These are phyloP conservation scores for Ramularia collo-cygni DNA, from an alignment of 2,329 filamentous ascomycete genomes.

Conservation along the genomic window DNA sequence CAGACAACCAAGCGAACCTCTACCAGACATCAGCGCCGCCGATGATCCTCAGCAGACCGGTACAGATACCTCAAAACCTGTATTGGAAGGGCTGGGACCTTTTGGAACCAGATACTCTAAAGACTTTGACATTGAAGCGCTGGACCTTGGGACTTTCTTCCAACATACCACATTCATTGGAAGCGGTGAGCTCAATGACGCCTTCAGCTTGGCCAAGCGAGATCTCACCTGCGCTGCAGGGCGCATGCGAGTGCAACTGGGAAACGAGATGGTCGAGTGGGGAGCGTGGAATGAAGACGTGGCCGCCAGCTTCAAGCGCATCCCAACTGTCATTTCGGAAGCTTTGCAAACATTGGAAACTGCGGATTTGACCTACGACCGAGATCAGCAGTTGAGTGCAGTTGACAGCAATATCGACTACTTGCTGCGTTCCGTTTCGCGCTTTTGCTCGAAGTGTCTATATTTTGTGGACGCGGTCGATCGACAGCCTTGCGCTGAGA, in stretches of 20 bases:
- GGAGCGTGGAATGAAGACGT: conserved; percentile 51
- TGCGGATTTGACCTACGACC: neutral
- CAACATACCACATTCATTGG: conserved; percentile 52
- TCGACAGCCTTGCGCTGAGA: conserved; percentile 40
- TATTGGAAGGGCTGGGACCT: conserved; percentile 40
- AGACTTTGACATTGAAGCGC: conserved; percentile 47
- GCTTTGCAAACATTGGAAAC: conserved; percentile 11
- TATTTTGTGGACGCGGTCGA: conserved; percentile 51
- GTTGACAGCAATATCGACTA: conserved; percentile 17
- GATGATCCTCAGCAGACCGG: conserved; percentile 2
- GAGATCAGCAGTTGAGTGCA: conserved; percentile 2
- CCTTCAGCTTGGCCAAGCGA: conserved; percentile 35
- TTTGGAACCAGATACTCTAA: conserved; percentile 45
- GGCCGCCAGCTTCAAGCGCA: conserved; percentile 38
- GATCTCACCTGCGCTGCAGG: conserved; percentile 40
- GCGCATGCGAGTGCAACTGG: conserved; percentile 31
- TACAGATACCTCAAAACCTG: conserved; percentile 1
- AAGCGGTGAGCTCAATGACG: conserved; percentile 46
- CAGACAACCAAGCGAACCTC: conserved; percentile 36
- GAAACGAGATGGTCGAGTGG: conserved; percentile 36
- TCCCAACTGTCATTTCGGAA: conserved; percentile 31
- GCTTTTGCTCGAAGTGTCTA: conserved; percentile 44
- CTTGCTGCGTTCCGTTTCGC: conserved; percentile 41
- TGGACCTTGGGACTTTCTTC: conserved; percentile 49
- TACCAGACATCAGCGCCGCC: conserved; percentile 19